phyloP scores from a whole-genome alignment of 208 protist genomes.

The Trypanosoma avium region DNA sequence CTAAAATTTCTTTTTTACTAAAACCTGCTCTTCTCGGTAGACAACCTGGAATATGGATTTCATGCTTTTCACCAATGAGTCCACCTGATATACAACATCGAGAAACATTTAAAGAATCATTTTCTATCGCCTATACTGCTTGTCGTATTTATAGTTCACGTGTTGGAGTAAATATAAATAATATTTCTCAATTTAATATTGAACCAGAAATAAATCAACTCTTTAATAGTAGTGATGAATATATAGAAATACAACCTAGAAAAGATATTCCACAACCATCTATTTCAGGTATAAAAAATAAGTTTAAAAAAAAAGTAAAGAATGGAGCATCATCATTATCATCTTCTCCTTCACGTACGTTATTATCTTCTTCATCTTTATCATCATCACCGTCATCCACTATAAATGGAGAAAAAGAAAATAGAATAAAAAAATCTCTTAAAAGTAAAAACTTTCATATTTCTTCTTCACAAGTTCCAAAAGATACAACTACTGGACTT shows the following conservation, averaged over 20 bases:
- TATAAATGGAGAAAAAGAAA: no score
- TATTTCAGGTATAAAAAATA: not conserved
- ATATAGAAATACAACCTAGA: constrained; percentile 12
- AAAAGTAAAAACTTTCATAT: no score
- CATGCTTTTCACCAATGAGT: constrained; percentile 61
- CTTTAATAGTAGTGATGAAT: constrained; percentile 4
- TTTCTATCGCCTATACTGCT: constrained; percentile 58
- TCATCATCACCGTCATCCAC: not conserved
- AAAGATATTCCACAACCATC: not conserved
- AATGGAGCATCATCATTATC: not conserved
- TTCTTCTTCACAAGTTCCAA: no score
- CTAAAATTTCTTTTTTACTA: constrained; percentile 65
- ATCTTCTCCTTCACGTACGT: not conserved
- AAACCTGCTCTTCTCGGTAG: constrained; percentile 64
- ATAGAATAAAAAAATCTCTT: no score
- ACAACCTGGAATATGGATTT: constrained; percentile 70
- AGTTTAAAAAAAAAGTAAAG: not conserved
- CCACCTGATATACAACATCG: constrained; percentile 23
- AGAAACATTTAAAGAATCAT: constrained; percentile 77
- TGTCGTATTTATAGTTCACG: constrained; percentile 51
- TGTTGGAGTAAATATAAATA: constrained; percentile 26
- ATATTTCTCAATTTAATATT: not conserved
- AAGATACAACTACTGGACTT: constrained; percentile 1
- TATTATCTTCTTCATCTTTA: not conserved
- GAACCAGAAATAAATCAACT: not conserved